A percentile compares a stretch with the other conserved stretches of the same genome.
Evolutionary conservation across 2,329 filamentous ascomycete species (phyloP).

Genomic region (Blastomyces percursus): DNA sequence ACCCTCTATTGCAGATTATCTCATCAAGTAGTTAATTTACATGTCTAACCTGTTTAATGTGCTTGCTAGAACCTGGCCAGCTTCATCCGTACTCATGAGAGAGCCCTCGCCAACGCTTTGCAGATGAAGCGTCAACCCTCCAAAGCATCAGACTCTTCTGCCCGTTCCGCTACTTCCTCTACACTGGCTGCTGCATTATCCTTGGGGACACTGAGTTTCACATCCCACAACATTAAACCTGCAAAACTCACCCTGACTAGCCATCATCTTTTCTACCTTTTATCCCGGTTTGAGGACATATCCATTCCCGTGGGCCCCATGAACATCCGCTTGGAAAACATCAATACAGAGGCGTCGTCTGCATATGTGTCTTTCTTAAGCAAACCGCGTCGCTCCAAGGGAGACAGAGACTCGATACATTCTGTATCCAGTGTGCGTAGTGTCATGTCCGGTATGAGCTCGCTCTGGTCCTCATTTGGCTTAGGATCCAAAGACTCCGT

Average conservation of each 20-base stretch:
- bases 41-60: not conserved
- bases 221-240: conserved; percentile 74
- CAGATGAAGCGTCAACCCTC: conserved; percentile 63
- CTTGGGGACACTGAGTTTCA: conserved; percentile 71
- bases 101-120: conserved; percentile 88
- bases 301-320: conserved; percentile 85
- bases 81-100: conserved; percentile 95
- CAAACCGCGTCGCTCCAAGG: conserved; percentile 68
- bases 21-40: not conserved
- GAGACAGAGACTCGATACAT: conserved; percentile 81
- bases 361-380: conserved; percentile 92
- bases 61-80: conserved; percentile 69
- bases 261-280: conserved; percentile 91
- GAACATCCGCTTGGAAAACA: conserved; percentile 90
- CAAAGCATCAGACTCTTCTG: conserved; percentile 58
- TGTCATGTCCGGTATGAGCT: conserved; percentile 94
- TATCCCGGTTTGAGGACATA: conserved; percentile 90
- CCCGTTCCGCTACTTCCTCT: conserved; percentile 57
- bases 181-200: conserved; percentile 74
- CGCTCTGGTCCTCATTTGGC: conserved; percentile 80
- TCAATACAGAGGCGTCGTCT: conserved; percentile 75
- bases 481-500: conserved; percentile 67
- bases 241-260: conserved; percentile 87
- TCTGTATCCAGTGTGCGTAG: conserved; percentile 95
- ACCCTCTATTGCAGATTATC: not conserved